These are phyloP conservation scores for Leccinellum albellum DNA, from an alignment of 768 basidiomycete genomes.

Conservation along the genomic window DNA sequence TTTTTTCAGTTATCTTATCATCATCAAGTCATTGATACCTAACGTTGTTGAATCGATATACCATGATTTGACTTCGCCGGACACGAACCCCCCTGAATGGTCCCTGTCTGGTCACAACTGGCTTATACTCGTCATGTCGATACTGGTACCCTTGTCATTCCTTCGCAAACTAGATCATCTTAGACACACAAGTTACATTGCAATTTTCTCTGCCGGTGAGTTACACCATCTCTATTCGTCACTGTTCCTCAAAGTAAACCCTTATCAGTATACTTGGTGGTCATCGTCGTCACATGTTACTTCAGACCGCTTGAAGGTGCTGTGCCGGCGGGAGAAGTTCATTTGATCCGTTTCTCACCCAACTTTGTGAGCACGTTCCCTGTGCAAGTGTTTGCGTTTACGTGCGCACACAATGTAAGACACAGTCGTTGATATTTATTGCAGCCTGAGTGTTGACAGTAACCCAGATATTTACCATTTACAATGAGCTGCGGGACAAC, in stretches of 20 bases:
- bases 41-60: constrained; percentile 82
- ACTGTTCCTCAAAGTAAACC: neutral
- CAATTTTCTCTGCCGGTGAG: constrained; percentile 84
- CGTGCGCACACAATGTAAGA: constrained; percentile 88
- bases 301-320: constrained; percentile 69
- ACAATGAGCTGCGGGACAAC: constrained; percentile 84
- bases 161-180: constrained; percentile 80
- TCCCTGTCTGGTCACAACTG: constrained; percentile 74
- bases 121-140: constrained; percentile 72
- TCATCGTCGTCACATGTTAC: constrained; percentile 79
- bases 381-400: constrained; percentile 90
- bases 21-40: constrained; percentile 91
- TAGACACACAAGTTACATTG: constrained; percentile 87
- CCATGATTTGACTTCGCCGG: constrained; percentile 66
- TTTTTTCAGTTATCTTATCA: constrained; percentile 71
- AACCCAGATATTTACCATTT: constrained; percentile 82
- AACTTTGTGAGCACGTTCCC: constrained; percentile 83
- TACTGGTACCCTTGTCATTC: constrained; percentile 80
- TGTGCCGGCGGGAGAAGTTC: constrained; percentile 60
- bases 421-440: neutral
- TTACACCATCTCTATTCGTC: constrained; percentile 15
- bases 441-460: constrained; percentile 1
- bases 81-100: constrained; percentile 70
- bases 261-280: constrained; percentile 64
- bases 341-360: constrained; percentile 70